Evolutionary conservation across 495 filamentous ascomycete species (phyloP), one percentile per base, ranked within the genome.

Genomic region (Eremomyces bilateralis): DNA sequence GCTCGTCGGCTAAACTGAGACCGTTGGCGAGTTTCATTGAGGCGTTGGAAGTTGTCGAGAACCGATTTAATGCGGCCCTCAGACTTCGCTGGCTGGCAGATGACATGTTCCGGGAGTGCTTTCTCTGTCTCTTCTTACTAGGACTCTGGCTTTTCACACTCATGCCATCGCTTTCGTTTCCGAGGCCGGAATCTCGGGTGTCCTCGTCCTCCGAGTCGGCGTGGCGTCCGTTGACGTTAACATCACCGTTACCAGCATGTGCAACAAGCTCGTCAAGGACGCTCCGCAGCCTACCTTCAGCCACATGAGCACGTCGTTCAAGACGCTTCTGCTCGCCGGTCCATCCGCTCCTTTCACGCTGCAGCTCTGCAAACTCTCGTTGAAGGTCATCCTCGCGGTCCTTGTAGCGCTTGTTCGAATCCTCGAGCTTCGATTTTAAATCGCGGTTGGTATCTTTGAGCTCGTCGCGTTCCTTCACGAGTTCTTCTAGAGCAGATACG

Each of bases 391-490:
- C 80, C 51, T 95, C 85, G 31, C 80, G 78, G 31, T 54, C 62
- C 21, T 79, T 67, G n/a, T 73, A 55, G 46, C 73, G 80, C 52
- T 79, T 85, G 40, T 85, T 75, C 1, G 69, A 63, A 11, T 62
- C 55, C 15, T 99, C 88, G 10, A 95, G 61, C 36, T 80, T 80
- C 45, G 67, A 71, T 47, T 69, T 80, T 20, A 76, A 61, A 43
- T 95, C 85, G 3, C 60, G 56, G 29, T 66, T 64, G n/a, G 63
- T 63, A 20, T 80, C 75, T 8, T 84, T 64, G 3, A 80, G 79
- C 39, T 80, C 72, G 42, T 99, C 85, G 16, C 85, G 67, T 53
- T 99, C 90, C 34, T 69, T 72, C 11, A 77, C 73, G 18, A 95
- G 59, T 37, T 83, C 77, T 33, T 71, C 70, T 12, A 95, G 60